Evolutionary conservation across 805 yeast species (phyloP), one percentile per base, ranked within the genome.

Genomic region (Lachancea meyersii): DNA sequence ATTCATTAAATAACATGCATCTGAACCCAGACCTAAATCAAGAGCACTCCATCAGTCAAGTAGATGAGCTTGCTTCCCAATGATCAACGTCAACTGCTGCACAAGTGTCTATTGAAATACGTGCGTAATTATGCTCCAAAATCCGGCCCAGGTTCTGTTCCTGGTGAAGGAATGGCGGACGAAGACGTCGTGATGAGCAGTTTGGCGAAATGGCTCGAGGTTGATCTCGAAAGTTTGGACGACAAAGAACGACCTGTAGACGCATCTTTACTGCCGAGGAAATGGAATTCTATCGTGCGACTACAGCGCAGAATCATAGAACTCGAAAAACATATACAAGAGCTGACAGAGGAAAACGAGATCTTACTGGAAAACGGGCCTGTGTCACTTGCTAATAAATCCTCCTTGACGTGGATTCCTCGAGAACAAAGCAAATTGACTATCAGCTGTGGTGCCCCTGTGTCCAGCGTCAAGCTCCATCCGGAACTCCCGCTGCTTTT

Each of bases 271-370:
- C 40, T 55, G n/a, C 58, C 58, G 2, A 48, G 81, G 63, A 89
- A 88, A 65, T 89, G 97, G 97, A 72, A 82, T 1, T 80, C 95
- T 0, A 91, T 89, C 3, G 71, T 86, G 24, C 68, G 95, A 35
- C 68, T 91, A 23, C 96, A 91, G 63, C 75, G 79, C 48, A 74
- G 77, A 53, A 80, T 82, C 33, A 66, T 82, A 44, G 91, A 81
- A 40, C 62, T 87, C 34, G 95, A 89, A 54, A 63, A 71, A 16
- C 81, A 79, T 36, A 59, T 76, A 4, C 62, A 62, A 14, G 70
- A 73, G 31, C 65, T 80, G 47, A 66, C 75, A 32, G 71, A 73
- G n/a, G 65, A 69, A 13, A 53, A 73, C 16, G 73, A 35, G 20
- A 16, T 21, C 7, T 22, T 40, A 8, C 26, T 32, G 24, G 34